phyloP scores from a whole-genome alignment of 768 basidiomycete species.

The Nidula microcarpa region DNA sequence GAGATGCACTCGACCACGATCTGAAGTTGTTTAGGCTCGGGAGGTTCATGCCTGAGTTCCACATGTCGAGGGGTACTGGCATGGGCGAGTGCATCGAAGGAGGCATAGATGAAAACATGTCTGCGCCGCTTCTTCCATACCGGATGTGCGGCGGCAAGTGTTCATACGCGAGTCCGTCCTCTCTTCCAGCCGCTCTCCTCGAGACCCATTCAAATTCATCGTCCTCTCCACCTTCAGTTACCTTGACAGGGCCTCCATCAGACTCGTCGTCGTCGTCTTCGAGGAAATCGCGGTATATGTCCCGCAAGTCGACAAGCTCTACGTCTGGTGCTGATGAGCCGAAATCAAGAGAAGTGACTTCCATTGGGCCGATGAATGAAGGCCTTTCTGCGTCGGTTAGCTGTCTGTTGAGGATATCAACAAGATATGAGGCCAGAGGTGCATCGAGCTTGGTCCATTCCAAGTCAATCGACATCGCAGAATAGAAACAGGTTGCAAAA shows the following conservation, averaged over 20 bases:
- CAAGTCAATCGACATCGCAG: slow-evolving; percentile 87
- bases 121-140: slow-evolving; percentile 56
- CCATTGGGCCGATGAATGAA: slow-evolving; percentile 91
- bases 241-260: slow-evolving; percentile 48
- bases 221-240: slow-evolving; percentile 49
- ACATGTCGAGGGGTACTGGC: slow-evolving; percentile 30
- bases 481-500: slow-evolving; percentile 2
- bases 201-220: slow-evolving; percentile 88
- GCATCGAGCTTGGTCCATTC: slow-evolving; percentile 86
- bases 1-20: slow-evolving; percentile 20
- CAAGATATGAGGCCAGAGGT: slow-evolving; percentile 63
- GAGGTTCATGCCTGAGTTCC: slow-evolving; percentile 33
- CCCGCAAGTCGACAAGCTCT: slow-evolving; percentile 87
- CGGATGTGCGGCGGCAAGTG: slow-evolving; percentile 73
- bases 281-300: slow-evolving; percentile 93
- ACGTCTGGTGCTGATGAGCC: slow-evolving; percentile 80
- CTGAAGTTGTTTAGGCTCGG: slow-evolving; percentile 35
- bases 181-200: slow-evolving; percentile 53
- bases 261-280: slow-evolving; percentile 72
- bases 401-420: slow-evolving; percentile 76
- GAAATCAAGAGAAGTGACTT: slow-evolving; percentile 84
- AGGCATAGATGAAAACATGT: slow-evolving; percentile 57
- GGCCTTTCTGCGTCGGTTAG: slow-evolving; percentile 72
- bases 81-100: slow-evolving; percentile 33
- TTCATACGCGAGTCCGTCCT: slow-evolving; percentile 59